These are phyloP conservation scores for Fomitopsis pinicola DNA, from an alignment of 1,284 basidiomycete species.

Conservation along the genomic window DNA sequence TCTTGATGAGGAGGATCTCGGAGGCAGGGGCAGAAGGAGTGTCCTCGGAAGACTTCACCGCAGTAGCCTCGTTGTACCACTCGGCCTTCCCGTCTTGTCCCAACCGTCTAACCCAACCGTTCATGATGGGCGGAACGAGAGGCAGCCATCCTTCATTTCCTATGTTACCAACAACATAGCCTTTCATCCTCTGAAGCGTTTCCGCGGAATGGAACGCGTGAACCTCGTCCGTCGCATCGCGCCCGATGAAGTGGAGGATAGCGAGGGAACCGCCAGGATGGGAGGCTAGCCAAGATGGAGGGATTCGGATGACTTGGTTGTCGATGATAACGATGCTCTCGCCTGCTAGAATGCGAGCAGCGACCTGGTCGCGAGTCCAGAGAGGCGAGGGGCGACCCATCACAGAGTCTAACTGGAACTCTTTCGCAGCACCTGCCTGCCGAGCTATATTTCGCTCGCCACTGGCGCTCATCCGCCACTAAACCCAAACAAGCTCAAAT, in stretches of 20 bases:
- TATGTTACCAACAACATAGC: conserved; percentile 77
- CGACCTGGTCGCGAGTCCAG: conserved; percentile 58
- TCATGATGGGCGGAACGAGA: conserved; percentile 85
- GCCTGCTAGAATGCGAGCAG: conserved; percentile 69
- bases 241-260: conserved; percentile 93
- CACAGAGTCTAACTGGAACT: background rate
- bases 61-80: conserved; percentile 63
- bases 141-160: conserved; percentile 69
- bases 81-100: conserved; percentile 37
- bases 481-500: background rate
- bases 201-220: conserved; percentile 83
- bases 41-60: conserved; percentile 36
- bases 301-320: conserved; percentile 77
- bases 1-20: conserved; percentile 59
- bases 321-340: conserved; percentile 80
- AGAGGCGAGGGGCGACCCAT: conserved; percentile 29
- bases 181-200: conserved; percentile 62
- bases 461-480: background rate
- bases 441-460: background rate
- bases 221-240: conserved; percentile 94
- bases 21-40: conserved; percentile 38
- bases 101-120: conserved; percentile 68
- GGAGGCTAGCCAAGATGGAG: conserved; percentile 73
- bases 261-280: conserved; percentile 92
- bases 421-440: background rate